A percentile compares a stretch with the other conserved stretches of the same genome.
phyloP scores from a whole-genome alignment of 352 stramenopile genomes.

The Globisporangium alternatum region DNA sequence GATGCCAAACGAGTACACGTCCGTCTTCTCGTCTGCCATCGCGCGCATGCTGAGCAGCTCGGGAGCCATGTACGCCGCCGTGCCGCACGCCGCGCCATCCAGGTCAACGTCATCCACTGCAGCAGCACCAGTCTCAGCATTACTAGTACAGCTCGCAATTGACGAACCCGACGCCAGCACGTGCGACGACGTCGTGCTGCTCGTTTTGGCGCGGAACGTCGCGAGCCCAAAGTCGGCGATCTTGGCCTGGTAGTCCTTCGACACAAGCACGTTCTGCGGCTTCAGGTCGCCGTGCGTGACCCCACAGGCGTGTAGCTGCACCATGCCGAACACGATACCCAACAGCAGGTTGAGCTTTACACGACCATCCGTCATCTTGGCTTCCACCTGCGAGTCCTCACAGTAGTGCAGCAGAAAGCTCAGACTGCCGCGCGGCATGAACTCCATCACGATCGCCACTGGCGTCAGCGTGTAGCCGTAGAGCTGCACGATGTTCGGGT shows the following conservation, averaged over 20 bases:
- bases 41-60: constrained; percentile 29
- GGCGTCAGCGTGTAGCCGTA: constrained; percentile 31
- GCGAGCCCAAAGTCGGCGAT: constrained; percentile 76
- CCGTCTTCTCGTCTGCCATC: constrained; percentile 30
- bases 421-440: constrained; percentile 26
- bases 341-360: constrained; percentile 36
- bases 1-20: constrained; percentile 41
- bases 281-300: constrained; percentile 67
- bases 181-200: background rate
- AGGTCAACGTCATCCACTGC: constrained; percentile 18
- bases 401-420: constrained; percentile 13
- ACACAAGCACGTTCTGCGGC: constrained; percentile 65
- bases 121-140: constrained; percentile 5
- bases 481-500: constrained; percentile 39
- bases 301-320: constrained; percentile 31
- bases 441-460: constrained; percentile 34
- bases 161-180: background rate
- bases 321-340: constrained; percentile 31
- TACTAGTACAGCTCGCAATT: background rate
- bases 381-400: constrained; percentile 17
- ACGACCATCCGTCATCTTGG: constrained; percentile 38
- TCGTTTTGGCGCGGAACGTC: constrained; percentile 5
- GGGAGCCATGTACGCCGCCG: constrained; percentile 51
- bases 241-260: constrained; percentile 67
- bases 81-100: constrained; percentile 33